Percentiles rank a stretch among this genome's conserved stretches.
Conservation (phyloP, 2,329 filamentous ascomycete genomes). For the Paecilomyces sp. region DNA sequence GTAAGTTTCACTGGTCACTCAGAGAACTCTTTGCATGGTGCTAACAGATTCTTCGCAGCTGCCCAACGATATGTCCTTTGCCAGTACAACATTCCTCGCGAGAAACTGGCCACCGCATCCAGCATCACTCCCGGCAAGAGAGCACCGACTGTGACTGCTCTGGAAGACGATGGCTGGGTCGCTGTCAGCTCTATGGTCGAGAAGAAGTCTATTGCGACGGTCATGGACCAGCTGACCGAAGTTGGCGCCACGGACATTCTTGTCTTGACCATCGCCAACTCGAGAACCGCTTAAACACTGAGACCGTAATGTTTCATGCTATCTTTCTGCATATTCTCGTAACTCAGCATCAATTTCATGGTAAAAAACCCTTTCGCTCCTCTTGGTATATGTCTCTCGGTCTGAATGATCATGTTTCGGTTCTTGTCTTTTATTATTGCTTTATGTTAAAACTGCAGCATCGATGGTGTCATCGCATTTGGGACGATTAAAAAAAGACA, state of each 20-base stretch:
- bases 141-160: slow-evolving; percentile 80
- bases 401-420: not conserved
- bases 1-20: slow-evolving; percentile 32
- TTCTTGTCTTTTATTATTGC: not conserved
- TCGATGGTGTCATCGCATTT: not conserved
- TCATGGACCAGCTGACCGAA: slow-evolving; percentile 76
- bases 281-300: slow-evolving; percentile 41
- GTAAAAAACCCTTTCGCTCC: not conserved
- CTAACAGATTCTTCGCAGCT: slow-evolving; percentile 35
- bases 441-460: not conserved
- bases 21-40: slow-evolving; percentile 1
- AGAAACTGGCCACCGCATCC: slow-evolving; percentile 58
- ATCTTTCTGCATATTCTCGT: not conserved
- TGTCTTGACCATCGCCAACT: slow-evolving; percentile 79
- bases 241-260: slow-evolving; percentile 79
- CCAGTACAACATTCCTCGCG: slow-evolving; percentile 85
- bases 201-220: slow-evolving; percentile 73
- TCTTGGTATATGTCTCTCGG: not conserved
- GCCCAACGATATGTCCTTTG: slow-evolving; percentile 91
- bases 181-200: slow-evolving; percentile 92
- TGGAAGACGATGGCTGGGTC: slow-evolving; percentile 87
- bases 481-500: not conserved
- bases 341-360: not conserved
- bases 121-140: slow-evolving; percentile 88
- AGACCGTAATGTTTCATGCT: too few relatives aligned